These are phyloP conservation scores for Scheffersomyces stambukii DNA, from an alignment of 1,139 yeast genomes.

Conservation along the genomic window DNA sequence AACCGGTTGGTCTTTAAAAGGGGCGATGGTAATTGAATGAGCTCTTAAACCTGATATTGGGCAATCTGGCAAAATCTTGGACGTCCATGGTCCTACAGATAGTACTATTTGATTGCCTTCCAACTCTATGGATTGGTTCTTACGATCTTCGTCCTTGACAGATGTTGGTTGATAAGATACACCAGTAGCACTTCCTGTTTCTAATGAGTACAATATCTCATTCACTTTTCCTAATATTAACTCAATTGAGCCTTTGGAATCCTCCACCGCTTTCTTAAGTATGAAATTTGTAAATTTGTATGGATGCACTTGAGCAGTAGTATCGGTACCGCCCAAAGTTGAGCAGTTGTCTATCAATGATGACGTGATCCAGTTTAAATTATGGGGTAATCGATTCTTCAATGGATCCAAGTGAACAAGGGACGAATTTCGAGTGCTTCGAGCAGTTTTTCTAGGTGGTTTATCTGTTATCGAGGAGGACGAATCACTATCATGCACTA, in stretches of 20 bases:
- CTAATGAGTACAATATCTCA: slow-evolving; percentile 58
- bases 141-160: slow-evolving; percentile 27
- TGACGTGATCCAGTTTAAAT: slow-evolving; percentile 77
- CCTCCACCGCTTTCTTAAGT: slow-evolving; percentile 72
- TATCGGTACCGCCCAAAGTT: slow-evolving; percentile 75
- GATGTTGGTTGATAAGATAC: slow-evolving; percentile 60
- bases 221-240: slow-evolving; percentile 80
- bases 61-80: slow-evolving; percentile 82
- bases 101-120: slow-evolving; percentile 75
- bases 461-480: slow-evolving; percentile 20
- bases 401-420: slow-evolving; percentile 10
- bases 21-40: slow-evolving; percentile 88
- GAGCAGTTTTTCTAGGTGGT: slow-evolving; percentile 34
- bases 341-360: slow-evolving; percentile 71
- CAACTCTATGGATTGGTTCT: slow-evolving; percentile 33
- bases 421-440: slow-evolving; percentile 19
- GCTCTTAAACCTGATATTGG: slow-evolving; percentile 92
- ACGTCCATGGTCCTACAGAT: slow-evolving; percentile 95
- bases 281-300: slow-evolving; percentile 83
- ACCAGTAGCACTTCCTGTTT: slow-evolving; percentile 64
- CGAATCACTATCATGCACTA: slow-evolving; percentile 17
- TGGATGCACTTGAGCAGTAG: slow-evolving; percentile 97
- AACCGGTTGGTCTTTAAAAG: slow-evolving; percentile 64
- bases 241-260: slow-evolving; percentile 71
- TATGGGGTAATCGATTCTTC: slow-evolving; percentile 52